Conservation (phyloP, 106 monocot species). For the Iris macrosiphon region DNA sequence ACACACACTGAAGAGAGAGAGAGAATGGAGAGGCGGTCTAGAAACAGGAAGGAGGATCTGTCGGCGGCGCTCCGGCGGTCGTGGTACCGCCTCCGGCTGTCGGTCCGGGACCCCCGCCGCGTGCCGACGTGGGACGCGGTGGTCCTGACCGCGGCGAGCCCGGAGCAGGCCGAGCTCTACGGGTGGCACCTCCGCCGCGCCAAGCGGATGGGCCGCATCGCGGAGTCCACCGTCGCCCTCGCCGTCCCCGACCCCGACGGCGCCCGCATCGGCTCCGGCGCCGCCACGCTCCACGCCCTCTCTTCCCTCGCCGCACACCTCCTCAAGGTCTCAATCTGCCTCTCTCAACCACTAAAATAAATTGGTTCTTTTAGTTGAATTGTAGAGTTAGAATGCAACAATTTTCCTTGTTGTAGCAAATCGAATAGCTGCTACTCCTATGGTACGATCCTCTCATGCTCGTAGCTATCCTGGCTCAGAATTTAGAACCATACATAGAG, state of each 20-base stretch:
- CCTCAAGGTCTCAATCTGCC: background rate
- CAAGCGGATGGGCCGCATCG: slow-evolving; percentile 72
- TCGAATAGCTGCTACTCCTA: no score
- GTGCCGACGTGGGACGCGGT: slow-evolving; percentile 91
- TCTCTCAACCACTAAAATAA: no score
- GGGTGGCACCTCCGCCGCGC: slow-evolving; percentile 85
- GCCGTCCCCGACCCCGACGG: slow-evolving; percentile 86
- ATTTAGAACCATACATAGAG: no score
- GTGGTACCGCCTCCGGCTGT: slow-evolving; percentile 92
- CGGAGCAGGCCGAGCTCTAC: slow-evolving; percentile 90
- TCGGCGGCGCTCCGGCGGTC: slow-evolving; percentile 53
- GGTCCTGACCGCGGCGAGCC: slow-evolving; percentile 95
- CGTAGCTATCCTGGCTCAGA: no score
- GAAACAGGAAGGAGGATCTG: slow-evolving; percentile 12
- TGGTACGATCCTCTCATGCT: no score
- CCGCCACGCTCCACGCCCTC: slow-evolving; percentile 88
- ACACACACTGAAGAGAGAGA: no score
- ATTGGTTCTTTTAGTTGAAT: no score
- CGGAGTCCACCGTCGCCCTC: slow-evolving; percentile 66
- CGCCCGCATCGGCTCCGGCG: slow-evolving; percentile 95
- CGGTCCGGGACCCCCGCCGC: slow-evolving; percentile 60
- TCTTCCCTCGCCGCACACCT: slow-evolving; percentile 41
- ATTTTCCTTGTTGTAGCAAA: no score
- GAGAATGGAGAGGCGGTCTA: background rate
- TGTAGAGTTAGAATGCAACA: no score